Percentiles rank a stretch among this genome's conserved stretches.
Conservation (phyloP, 331 rosid genomes). For the Malus hybrid region DNA sequence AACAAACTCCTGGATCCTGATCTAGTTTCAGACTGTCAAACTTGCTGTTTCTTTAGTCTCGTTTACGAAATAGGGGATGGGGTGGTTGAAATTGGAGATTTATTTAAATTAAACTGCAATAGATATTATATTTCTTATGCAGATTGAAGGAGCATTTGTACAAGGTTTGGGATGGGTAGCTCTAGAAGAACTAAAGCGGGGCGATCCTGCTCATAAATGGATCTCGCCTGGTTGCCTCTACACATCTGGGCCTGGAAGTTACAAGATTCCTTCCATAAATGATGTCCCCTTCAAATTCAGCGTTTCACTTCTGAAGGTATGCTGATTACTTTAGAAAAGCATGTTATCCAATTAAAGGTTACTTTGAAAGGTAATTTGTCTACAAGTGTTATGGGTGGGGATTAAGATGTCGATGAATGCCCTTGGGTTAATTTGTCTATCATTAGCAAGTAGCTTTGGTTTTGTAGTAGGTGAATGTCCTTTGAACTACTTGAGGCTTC, state of each 20-base stretch:
- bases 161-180: slow-evolving; percentile 98
- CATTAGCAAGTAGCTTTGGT: not conserved
- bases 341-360: not conserved
- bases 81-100: not conserved
- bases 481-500: not conserved
- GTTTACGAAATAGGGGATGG: not conserved
- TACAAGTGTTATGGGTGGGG: not conserved
- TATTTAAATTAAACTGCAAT: not conserved
- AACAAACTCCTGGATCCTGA: not conserved
- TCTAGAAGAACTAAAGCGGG: slow-evolving; percentile 94
- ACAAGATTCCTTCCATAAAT: slow-evolving; percentile 85
- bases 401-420: not conserved
- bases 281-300: slow-evolving; percentile 77
- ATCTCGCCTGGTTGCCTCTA: slow-evolving; percentile 70
- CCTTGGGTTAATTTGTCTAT: too few relatives aligned
- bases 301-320: slow-evolving; percentile 86
- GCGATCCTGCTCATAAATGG: slow-evolving; percentile 91
- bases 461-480: not conserved
- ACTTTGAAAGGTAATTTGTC: not conserved
- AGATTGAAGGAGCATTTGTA: slow-evolving; percentile 93
- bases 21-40: not conserved
- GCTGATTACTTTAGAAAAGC: not conserved
- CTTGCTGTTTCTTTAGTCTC: not conserved
- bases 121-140: slow-evolving; percentile 4
- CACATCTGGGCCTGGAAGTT: slow-evolving; percentile 83